Evolutionary conservation across 306 rosid genomes (phyloP).

Genomic region (Dalbergia oliveri): DNA sequence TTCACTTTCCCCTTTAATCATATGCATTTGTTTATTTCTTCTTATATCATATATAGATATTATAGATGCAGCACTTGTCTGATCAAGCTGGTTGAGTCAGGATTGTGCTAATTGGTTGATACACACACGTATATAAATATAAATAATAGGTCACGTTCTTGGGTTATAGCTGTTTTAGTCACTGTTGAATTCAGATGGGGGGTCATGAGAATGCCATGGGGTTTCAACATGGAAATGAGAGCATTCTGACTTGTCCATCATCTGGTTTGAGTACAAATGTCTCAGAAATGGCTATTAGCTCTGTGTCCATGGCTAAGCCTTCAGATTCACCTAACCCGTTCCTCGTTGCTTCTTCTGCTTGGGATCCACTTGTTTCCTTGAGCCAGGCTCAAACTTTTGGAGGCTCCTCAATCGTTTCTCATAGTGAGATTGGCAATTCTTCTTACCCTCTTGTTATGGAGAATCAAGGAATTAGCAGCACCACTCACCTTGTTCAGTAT

Average conservation of each 20-base stretch:
- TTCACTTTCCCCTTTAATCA: slow-evolving; percentile 69
- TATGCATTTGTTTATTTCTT: slow-evolving; percentile 52
- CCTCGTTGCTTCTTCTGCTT: slow-evolving; percentile 75
- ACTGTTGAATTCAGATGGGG: slow-evolving; percentile 67
- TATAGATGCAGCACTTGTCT: slow-evolving; percentile 41
- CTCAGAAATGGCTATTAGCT: slow-evolving; percentile 68
- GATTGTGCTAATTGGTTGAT: slow-evolving; percentile 46
- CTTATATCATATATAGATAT: background rate
- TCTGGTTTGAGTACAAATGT: slow-evolving; percentile 68
- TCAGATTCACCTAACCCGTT: slow-evolving; percentile 68
- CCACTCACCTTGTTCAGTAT: slow-evolving; percentile 75
- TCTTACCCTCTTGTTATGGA: slow-evolving; percentile 67
- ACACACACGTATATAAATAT: slow-evolving; percentile 16
- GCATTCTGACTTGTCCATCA: slow-evolving; percentile 60
- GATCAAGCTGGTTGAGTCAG: slow-evolving; percentile 52
- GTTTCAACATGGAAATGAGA: slow-evolving; percentile 70
- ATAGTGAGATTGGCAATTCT: slow-evolving; percentile 60
- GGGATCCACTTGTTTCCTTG: slow-evolving; percentile 93
- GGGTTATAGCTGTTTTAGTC: slow-evolving; percentile 42
- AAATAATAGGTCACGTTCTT: slow-evolving; percentile 31
- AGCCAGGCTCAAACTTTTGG: slow-evolving; percentile 79
- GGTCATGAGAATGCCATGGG: slow-evolving; percentile 74
- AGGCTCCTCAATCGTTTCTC: slow-evolving; percentile 76
- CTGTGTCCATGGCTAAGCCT: slow-evolving; percentile 66
- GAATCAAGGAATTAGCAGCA: slow-evolving; percentile 71